phyloP scores from a whole-genome alignment of 805 yeast species.

The Debaryomyces hansenii region DNA sequence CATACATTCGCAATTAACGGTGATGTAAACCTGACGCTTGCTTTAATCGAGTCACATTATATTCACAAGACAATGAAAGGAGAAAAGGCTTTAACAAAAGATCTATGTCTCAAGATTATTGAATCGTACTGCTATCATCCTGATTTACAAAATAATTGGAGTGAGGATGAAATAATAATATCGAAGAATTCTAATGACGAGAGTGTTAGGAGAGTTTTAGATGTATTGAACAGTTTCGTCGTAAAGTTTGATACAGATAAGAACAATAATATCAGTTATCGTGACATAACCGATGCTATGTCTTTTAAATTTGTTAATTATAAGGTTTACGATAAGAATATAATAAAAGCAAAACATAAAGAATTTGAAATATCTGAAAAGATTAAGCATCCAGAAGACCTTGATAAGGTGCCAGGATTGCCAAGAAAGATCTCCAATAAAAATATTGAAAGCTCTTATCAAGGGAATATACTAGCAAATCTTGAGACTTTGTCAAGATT shows the following conservation, averaged over 20 bases:
- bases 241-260: slow-evolving; percentile 11
- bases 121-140: slow-evolving; percentile 34
- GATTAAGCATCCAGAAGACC: slow-evolving; percentile 12
- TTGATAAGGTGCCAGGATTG: slow-evolving; percentile 8
- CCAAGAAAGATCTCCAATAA: slow-evolving; percentile 23
- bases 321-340: slow-evolving; percentile 23
- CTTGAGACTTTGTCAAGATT: slow-evolving; percentile 21
- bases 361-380: slow-evolving; percentile 9
- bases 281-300: slow-evolving; percentile 30
- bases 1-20: slow-evolving; percentile 35
- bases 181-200: slow-evolving; percentile 16
- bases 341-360: slow-evolving; percentile 13
- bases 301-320: slow-evolving; percentile 28
- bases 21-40: slow-evolving; percentile 34
- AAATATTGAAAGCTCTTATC: slow-evolving; percentile 22
- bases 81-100: slow-evolving; percentile 31
- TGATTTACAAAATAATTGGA: slow-evolving; percentile 7
- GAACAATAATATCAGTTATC: slow-evolving; percentile 15
- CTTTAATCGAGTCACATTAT: slow-evolving; percentile 36
- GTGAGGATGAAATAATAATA: slow-evolving; percentile 5
- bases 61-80: slow-evolving; percentile 32
- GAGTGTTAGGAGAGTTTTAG: slow-evolving; percentile 29
- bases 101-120: slow-evolving; percentile 31
- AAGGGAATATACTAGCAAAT: slow-evolving; percentile 36
- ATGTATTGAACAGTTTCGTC: slow-evolving; percentile 29